phyloP scores from a whole-genome alignment of 2,329 filamentous ascomycete species.

The Ilyonectria robusta region DNA sequence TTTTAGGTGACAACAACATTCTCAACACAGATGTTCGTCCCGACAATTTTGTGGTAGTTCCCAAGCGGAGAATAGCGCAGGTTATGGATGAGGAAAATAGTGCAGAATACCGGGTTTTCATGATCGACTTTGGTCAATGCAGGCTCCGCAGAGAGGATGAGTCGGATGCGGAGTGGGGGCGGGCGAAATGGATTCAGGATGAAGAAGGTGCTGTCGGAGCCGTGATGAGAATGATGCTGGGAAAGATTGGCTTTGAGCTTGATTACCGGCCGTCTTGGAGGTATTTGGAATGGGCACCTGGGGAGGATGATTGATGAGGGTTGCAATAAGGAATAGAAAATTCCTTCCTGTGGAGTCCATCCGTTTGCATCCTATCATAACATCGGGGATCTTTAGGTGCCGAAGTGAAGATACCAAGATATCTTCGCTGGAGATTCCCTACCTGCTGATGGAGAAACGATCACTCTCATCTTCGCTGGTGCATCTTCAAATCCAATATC shows the following conservation, averaged over 20 bases:
- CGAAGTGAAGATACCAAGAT: too few relatives aligned
- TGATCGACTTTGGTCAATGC: slow-evolving; percentile 46
- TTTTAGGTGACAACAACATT: slow-evolving; percentile 41
- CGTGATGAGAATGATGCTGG: slow-evolving; percentile 32
- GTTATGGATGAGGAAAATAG: not conserved
- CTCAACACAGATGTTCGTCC: slow-evolving; percentile 43
- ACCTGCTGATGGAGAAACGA: too few relatives aligned
- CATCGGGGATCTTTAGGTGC: too few relatives aligned
- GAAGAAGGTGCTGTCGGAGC: slow-evolving; percentile 42
- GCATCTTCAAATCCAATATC: too few relatives aligned
- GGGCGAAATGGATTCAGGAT: slow-evolving; percentile 37
- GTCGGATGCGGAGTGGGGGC: slow-evolving; percentile 39
- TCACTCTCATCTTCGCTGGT: too few relatives aligned
- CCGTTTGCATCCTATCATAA: too few relatives aligned
- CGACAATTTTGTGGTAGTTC: slow-evolving; percentile 42
- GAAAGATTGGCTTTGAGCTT: slow-evolving; percentile 32
- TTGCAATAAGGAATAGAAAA: too few relatives aligned
- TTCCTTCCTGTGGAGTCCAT: too few relatives aligned
- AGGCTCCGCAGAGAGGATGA: slow-evolving; percentile 37
- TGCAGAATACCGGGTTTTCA: slow-evolving; percentile 34
- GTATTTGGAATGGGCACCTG: slow-evolving; percentile 29
- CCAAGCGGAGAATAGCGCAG: not conserved
- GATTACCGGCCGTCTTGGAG: slow-evolving; percentile 17
- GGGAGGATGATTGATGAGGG: not conserved
- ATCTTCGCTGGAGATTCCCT: too few relatives aligned